Evolutionary conservation across 495 filamentous ascomycete genomes (phyloP), one percentile per base, ranked within the genome.

Genomic region (Tuber indicum): DNA sequence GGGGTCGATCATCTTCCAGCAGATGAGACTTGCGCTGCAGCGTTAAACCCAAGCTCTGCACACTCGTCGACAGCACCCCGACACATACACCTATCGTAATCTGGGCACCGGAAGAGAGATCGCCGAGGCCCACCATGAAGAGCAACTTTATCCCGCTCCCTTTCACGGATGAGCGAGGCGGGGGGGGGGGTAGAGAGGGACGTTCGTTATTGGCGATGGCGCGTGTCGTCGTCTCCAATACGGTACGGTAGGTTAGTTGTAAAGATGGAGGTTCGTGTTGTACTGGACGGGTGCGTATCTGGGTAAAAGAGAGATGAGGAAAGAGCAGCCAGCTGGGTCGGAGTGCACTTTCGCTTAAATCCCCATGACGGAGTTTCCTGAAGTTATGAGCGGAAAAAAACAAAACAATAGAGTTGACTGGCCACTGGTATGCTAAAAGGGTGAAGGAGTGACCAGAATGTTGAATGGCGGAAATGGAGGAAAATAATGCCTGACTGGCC

Each of bases 1-100:
- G 90, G 4, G 79, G 80, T 16, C 79, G 74, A 86, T 95, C 93
- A 86, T 98, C 96, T 87, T 99, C 96, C 80, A 98, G 90, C 74
- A 99, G 90, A 87, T 99, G 96, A 75, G 95, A 98, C 85, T 99
- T 99, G 84, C 96, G 93, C 86, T 99, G 96, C 36, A 98, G 89
- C n/a, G 96, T 99, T 78, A 99, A 89, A 79, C 96, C 96, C 81
- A 99, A 86, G 83, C 93, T 96, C 84, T 99, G 96, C 32, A 98
- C 88, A 82, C 93, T 94, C 71, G 96, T 97, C 78, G 94, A 97
- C 75, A 97, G 81, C 75, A 99, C 88, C 78, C 96, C 96, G 83
- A 98, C 95, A 72, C 97, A 84, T 84, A 98, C 93, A 79, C 96
- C 96, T 82, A 99, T 87, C 93, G 92, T 91, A 85, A 98, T 90